Base-by-base conservation (phyloP, 129 eudicot species). In the Cynara cardunculus region DNA sequence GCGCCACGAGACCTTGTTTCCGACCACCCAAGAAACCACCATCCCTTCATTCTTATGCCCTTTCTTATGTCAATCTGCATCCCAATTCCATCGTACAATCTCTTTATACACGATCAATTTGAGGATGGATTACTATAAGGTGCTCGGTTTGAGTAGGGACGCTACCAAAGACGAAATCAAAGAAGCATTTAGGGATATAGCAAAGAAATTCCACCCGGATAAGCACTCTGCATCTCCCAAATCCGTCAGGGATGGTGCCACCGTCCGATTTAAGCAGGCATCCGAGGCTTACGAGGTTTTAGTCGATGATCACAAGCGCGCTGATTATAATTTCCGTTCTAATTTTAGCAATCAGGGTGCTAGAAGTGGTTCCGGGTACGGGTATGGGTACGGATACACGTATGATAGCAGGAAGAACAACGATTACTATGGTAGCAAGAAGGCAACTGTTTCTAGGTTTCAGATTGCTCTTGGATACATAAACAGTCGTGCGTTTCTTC, bases 251-350 rank as follows among this genome's bases (percentile, higher is more conserved):
- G 93, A 92, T 14, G 80, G 86, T 25, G 97, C 97, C 84, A 95
- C 93, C 27, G 72, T 81, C 37, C 84, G 83, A 86, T 95, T 95
- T 93, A 95, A 95, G 87, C 97, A 84, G 25, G 87, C 90, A 5
- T 92, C 99, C 21, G 94, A 95, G 74, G 99, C 99, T 25, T 95
- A 95, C 71, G 94, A 95, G 81, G 88, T 89, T 77, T 75, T 95
- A 12, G 91, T 88, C 59, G 97, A 95, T 10, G 97, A 95, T 85
- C 86, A 75, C 30, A 92, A 88, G 84, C 96, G 99, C 0, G 94
- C 94, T 14, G 91, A 88, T 69, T 95, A 95, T 62, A 92, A 94
- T 86, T 59, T 85, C 56, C 80, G 83, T 0, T 74, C 76, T 65
- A 81, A 73, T 61, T 49, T 34, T 3, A 31, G 69, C 49, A 70